Percentiles rank a stretch among this genome's conserved stretches.
phyloP scores from a whole-genome alignment of 2,329 filamentous ascomycete species.

The Fusarium nanum region DNA sequence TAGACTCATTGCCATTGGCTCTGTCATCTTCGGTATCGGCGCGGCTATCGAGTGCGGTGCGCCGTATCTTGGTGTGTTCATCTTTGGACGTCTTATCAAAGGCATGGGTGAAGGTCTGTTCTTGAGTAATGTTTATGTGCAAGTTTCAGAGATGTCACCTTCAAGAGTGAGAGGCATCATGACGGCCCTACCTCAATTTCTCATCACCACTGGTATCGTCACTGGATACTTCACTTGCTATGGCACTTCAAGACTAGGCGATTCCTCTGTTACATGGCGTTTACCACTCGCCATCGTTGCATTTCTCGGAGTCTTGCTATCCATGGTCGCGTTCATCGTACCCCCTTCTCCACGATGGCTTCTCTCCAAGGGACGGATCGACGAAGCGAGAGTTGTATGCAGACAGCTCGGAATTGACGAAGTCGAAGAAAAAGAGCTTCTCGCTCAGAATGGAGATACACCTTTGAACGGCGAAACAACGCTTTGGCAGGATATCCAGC shows the following conservation, averaged over 20 bases:
- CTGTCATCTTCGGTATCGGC: slow-evolving; percentile 64
- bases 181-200: slow-evolving; percentile 65
- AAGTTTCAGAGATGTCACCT: slow-evolving; percentile 71
- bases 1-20: slow-evolving; percentile 63
- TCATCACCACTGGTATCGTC: slow-evolving; percentile 63
- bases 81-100: slow-evolving; percentile 65
- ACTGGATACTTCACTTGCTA: slow-evolving; percentile 71
- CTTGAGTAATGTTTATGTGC: slow-evolving; percentile 62
- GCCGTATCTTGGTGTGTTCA: slow-evolving; percentile 60
- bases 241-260: slow-evolving; percentile 58
- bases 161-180: slow-evolving; percentile 62
- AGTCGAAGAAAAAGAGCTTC: slow-evolving; percentile 56
- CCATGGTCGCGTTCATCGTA: slow-evolving; percentile 53
- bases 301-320: slow-evolving; percentile 44
- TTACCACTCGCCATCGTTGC: slow-evolving; percentile 61
- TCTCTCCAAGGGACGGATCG: slow-evolving; percentile 54
- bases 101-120: slow-evolving; percentile 70
- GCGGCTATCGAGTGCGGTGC: slow-evolving; percentile 56
- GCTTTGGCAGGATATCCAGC: slow-evolving; percentile 44
- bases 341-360: slow-evolving; percentile 69
- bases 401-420: slow-evolving; percentile 58
- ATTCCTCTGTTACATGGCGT: slow-evolving; percentile 65
- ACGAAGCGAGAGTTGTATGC: slow-evolving; percentile 57
- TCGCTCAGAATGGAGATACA: slow-evolving; percentile 26
- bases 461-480: slow-evolving; percentile 45